These are phyloP conservation scores for Potentilla sterilis DNA, from an alignment of 306 rosid species.

Conservation along the genomic window DNA sequence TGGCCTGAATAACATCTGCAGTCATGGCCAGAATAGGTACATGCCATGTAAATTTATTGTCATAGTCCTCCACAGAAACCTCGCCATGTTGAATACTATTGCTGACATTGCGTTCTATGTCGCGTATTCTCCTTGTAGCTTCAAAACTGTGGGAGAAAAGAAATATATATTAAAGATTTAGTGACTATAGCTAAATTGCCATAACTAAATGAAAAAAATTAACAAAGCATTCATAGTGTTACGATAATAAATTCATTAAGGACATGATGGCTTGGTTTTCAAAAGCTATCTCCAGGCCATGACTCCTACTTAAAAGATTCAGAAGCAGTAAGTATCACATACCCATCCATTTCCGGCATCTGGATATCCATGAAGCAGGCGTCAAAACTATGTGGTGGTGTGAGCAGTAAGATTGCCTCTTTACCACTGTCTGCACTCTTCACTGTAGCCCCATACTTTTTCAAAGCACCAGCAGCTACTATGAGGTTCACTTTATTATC, in stretches of 20 bases:
- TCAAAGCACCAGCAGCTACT: slow-evolving; percentile 95
- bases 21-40: slow-evolving; percentile 95
- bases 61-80: slow-evolving; percentile 31
- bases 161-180: slow-evolving; percentile 1
- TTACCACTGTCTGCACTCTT: slow-evolving; percentile 74
- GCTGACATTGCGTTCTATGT: slow-evolving; percentile 44
- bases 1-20: slow-evolving; percentile 94
- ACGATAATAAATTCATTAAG: not conserved
- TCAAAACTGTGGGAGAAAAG: slow-evolving; percentile 52
- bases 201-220: not conserved
- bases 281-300: slow-evolving; percentile 9
- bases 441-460: slow-evolving; percentile 86
- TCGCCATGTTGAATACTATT: slow-evolving; percentile 38
- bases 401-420: slow-evolving; percentile 64
- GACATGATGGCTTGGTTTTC: not conserved
- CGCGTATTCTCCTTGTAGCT: slow-evolving; percentile 68
- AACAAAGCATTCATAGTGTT: not conserved
- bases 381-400: slow-evolving; percentile 78
- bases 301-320: not conserved
- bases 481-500: slow-evolving; percentile 82
- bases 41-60: slow-evolving; percentile 45
- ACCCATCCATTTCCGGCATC: slow-evolving; percentile 99
- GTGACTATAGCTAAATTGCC: not conserved
- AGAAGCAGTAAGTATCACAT: slow-evolving; percentile 27
- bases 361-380: slow-evolving; percentile 99